phyloP scores from a whole-genome alignment of 2,329 filamentous ascomycete genomes.

The Talaromyces sp. region DNA sequence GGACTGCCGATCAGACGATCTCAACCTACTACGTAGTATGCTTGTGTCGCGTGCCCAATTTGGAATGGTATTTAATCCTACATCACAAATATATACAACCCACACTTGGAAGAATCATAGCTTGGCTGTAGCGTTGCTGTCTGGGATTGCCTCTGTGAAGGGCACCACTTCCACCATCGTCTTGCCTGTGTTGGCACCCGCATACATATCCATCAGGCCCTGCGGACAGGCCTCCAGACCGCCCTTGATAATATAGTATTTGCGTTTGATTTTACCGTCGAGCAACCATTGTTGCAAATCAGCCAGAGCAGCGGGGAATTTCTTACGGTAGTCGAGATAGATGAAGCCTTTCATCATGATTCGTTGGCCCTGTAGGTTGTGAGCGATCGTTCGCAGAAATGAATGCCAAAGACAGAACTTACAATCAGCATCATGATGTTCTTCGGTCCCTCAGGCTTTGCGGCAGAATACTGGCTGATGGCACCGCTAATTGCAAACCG shows the following conservation, averaged over 20 bases:
- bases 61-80: not conserved
- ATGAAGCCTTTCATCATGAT: conserved; percentile 67
- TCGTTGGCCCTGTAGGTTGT: conserved; percentile 30
- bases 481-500: conserved; percentile 68
- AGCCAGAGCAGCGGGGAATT: conserved; percentile 56
- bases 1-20: not conserved
- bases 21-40: not conserved
- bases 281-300: conserved; percentile 65
- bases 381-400: not conserved
- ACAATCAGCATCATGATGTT: conserved; percentile 43
- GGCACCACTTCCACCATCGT: conserved; percentile 48
- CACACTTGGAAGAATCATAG: conserved; percentile 29
- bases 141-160: conserved; percentile 28
- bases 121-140: conserved; percentile 36
- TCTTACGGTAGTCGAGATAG: conserved; percentile 61
- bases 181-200: conserved; percentile 67
- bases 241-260: conserved; percentile 68
- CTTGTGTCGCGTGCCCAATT: not conserved
- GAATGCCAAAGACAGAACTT: conserved; percentile 21
- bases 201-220: conserved; percentile 61
- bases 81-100: not conserved
- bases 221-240: conserved; percentile 62
- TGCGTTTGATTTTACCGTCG: conserved; percentile 68
- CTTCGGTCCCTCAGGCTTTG: conserved; percentile 54
- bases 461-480: conserved; percentile 66